Base-by-base conservation (phyloP, 169 alveolate species). In the Toxoplasma gondii region DNA sequence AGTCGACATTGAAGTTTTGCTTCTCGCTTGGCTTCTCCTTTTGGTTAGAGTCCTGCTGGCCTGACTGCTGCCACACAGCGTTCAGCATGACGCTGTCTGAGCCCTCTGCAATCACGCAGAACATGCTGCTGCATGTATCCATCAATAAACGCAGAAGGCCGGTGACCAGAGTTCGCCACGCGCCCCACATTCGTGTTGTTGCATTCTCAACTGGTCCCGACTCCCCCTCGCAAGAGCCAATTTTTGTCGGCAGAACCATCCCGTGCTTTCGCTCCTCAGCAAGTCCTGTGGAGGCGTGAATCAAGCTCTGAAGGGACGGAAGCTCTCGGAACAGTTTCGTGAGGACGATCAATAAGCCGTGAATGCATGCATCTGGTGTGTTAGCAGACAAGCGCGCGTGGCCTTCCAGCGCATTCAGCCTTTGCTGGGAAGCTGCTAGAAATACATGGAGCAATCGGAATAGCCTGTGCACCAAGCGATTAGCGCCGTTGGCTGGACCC, bases 91-190 rank as follows among this genome's bases (percentile, higher is more conserved):
- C 90, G 67, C 90, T 44, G 67, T 82, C 90, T 31, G 90, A 0
- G 31, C 90, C 90, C 41, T 82, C 90, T 0, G 90, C 90, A 82
- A 82, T 82, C 19, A 82, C 67, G 16, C 24, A 39, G 69, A 82
- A 82, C 90, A 82, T 82, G 38, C 90, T 82, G 90, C 90, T 82
- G 90, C 90, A 82, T 38, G 38, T 41, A 19, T 45, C 69, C 67
- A 82, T 31, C 70, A 82, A 67, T 67, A 82, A 10, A 10, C 36
- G 70, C 49, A 82, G 39, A 41, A 82, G 67, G 41, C 41, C 0
- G 31, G 19, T 10, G 9, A 82, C 67, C 54, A 41, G 19, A 0
- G 17, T 36, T 9, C 90, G 27, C 90, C 90, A 82, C 10, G 22
- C 69, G 22, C 27, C 45, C 84, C 84, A 74, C 17, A 74, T 44